phyloP scores from a whole-genome alignment of 257 asterid species.

The Paraleonurus japonicus region DNA sequence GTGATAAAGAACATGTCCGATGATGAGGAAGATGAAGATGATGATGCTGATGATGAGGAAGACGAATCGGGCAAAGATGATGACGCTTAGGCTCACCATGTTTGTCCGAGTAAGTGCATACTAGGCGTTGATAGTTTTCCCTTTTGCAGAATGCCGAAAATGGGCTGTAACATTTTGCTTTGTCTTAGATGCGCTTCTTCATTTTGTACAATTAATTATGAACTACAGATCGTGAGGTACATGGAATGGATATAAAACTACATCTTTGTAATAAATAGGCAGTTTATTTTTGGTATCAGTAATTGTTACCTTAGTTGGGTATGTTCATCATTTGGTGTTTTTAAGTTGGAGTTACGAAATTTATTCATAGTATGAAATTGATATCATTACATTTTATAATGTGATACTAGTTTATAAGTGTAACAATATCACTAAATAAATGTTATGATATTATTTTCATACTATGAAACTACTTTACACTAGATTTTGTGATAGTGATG shows the following conservation, averaged over 20 bases:
- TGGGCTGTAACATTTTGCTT: conserved; percentile 5
- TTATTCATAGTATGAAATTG: no score
- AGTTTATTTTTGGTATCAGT: background rate
- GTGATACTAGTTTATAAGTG: no score
- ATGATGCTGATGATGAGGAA: no score
- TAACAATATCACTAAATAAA: no score
- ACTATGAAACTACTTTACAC: no score
- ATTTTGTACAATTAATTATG: background rate
- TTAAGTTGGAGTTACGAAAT: no score
- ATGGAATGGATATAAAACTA: background rate
- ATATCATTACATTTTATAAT: no score
- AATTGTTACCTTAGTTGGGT: background rate
- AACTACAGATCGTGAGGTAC: background rate
- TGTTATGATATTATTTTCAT: no score
- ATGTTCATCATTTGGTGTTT: no score
- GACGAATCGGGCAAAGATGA: conserved; percentile 42
- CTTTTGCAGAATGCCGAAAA: conserved; percentile 16
- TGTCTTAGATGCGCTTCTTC: background rate
- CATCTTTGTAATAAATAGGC: conserved; percentile 4
- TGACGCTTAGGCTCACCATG: conserved; percentile 32
- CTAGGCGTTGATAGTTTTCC: background rate
- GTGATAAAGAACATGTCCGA: conserved; percentile 77
- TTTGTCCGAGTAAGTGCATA: background rate
- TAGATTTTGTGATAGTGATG: no score
- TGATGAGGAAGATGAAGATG: no score